A percentile compares a stretch with the other conserved stretches of the same genome.
These are phyloP conservation scores for Boletus subcaerulescens DNA, from an alignment of 768 basidiomycete genomes.

Conservation along the genomic window DNA sequence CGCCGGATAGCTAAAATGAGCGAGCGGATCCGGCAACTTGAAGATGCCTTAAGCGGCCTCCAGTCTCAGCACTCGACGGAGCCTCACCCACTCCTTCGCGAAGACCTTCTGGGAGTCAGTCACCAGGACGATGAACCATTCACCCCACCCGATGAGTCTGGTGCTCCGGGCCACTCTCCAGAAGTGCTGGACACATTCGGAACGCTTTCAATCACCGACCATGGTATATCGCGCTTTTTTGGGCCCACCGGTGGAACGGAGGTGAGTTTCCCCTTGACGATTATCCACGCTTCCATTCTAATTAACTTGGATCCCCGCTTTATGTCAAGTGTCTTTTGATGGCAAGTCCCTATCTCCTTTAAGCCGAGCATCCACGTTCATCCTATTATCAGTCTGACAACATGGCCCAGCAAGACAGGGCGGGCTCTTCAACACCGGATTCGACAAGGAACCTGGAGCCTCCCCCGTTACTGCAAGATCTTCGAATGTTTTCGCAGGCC, in stretches of 20 bases:
- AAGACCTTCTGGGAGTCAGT: slow-evolving; percentile 41
- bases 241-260: slow-evolving; percentile 67
- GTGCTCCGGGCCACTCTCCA: slow-evolving; percentile 17
- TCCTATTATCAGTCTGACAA: slow-evolving; percentile 26
- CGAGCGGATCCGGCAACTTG: slow-evolving; percentile 54
- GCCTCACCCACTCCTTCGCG: slow-evolving; percentile 58
- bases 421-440: slow-evolving; percentile 23
- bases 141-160: slow-evolving; percentile 26
- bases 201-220: slow-evolving; percentile 57
- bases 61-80: slow-evolving; percentile 52
- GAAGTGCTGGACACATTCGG: slow-evolving; percentile 59
- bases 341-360: slow-evolving; percentile 19
- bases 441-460: slow-evolving; percentile 28
- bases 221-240: slow-evolving; percentile 61
- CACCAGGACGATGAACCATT: slow-evolving; percentile 29
- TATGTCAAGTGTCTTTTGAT: slow-evolving; percentile 33
- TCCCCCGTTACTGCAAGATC: slow-evolving; percentile 30
- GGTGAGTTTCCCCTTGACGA: slow-evolving; percentile 38
- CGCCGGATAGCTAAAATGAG: slow-evolving; percentile 51
- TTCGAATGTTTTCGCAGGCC: slow-evolving; percentile 51
- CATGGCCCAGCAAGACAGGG: slow-evolving; percentile 6
- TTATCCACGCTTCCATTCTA: slow-evolving; percentile 7
- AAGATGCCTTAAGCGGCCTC: slow-evolving; percentile 54
- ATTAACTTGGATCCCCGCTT: slow-evolving; percentile 10
- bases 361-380: slow-evolving; percentile 3